Evolutionary conservation across 257 asterid genomes (phyloP), one percentile per base, ranked within the genome.

Genomic region (Solanum paucissectum): DNA sequence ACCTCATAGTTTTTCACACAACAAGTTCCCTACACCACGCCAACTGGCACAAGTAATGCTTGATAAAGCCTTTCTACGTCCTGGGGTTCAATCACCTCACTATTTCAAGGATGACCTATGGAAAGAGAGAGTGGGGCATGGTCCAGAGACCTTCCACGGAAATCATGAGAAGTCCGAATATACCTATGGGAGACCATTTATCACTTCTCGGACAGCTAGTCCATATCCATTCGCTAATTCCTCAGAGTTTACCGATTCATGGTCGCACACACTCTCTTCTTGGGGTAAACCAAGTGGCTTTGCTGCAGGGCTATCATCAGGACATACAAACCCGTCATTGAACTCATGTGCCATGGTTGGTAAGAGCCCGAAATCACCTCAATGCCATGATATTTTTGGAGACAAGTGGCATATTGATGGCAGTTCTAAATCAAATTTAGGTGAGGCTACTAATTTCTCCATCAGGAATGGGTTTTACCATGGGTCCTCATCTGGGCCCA

Each of bases 221-320:
- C 90, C 95, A 13, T 92, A 83, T 83, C 90, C 94, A 9, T 92
- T 89, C 77, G 83, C 77, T 64, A 89, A 88, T 87, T 90, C 95
- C 42, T 82, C 94, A 11, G 87, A 90, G 79, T 88, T 88, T 79
- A 68, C 92, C 36, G 88, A 92, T 87, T 87, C 95, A 27, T 92
- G 93, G 94, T 89, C 96, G 32, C 95, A 93, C 49, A 37, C 94
- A 6, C 91, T 88, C 84, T 86, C 95, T 14, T 89, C 98, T 58
- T 91, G 94, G 96, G 93, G 91, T 85, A 96, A 92, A 87, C 93
- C 98, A 40, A 87, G 90, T 88, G 86, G 91, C 91, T 90, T 92
- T 89, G 75, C 93, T 76, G 94, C 93, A 88, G 92, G 90, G 87
- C 55, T 88, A 25, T 84, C 93, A 79, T 87, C 91, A 34, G 90